Conservation (phyloP, 2,329 filamentous ascomycete species). For the Ceratocystis diversiconidia region DNA sequence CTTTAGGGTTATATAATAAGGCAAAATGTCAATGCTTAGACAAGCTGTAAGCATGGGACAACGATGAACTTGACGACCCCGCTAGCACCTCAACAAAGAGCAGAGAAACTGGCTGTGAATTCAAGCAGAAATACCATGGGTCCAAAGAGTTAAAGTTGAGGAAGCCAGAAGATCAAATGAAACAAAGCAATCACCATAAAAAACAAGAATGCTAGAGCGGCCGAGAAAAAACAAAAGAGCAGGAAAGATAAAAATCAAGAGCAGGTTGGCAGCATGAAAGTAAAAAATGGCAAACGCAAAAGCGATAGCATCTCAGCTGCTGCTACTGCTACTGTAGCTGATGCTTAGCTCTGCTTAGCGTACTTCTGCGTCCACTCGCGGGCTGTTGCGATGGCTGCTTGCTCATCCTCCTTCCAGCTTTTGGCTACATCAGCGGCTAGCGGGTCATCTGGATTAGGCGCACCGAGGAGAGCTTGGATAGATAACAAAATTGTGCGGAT, state of each 20-base stretch:
- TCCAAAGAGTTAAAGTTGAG: not conserved
- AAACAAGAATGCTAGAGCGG: conserved; percentile 1
- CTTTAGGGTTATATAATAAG: not conserved
- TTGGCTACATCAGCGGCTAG: conserved; percentile 95
- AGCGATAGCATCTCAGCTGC: not conserved
- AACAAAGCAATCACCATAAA: not conserved
- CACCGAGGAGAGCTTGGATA: conserved; percentile 89
- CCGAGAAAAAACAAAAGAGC: not conserved
- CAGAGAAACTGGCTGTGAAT: not conserved
- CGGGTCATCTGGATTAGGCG: conserved; percentile 96
- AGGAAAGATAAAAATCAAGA: not conserved
- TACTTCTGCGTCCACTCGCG: conserved; percentile 83
- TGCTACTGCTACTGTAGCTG: not conserved
- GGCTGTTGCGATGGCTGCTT: conserved; percentile 80
- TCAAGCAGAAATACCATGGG: not conserved
- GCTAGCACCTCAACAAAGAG: not conserved
- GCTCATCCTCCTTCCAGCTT: conserved; percentile 93
- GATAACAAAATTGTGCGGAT: conserved; percentile 97
- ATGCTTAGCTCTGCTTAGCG: conserved; percentile 31
- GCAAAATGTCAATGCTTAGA: no score
- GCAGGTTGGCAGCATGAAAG: not conserved
- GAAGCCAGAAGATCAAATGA: not conserved
- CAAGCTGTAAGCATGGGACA: not conserved
- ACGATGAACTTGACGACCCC: no score
- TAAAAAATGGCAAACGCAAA: not conserved